Evolutionary conservation across 306 rosid species (phyloP).

Genomic region (Rubus idaeus): DNA sequence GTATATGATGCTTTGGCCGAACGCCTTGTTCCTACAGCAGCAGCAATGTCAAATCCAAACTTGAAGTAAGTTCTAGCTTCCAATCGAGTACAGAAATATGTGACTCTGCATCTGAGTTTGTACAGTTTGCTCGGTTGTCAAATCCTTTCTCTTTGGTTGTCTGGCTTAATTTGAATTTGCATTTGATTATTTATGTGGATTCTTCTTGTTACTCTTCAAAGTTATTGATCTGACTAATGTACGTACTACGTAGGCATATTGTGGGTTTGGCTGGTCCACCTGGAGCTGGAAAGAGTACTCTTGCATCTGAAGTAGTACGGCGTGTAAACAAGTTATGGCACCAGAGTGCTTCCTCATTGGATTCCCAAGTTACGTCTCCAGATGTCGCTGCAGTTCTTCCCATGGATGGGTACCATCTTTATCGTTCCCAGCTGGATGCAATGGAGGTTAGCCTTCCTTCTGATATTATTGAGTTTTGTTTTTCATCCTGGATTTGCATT

Average conservation of each 20-base stretch:
- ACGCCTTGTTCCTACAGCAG: slow-evolving; percentile 54
- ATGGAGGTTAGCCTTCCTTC: slow-evolving; percentile 66
- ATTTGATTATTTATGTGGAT: slow-evolving; percentile 1
- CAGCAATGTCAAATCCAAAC: slow-evolving; percentile 48
- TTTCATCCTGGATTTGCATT: slow-evolving; percentile 19
- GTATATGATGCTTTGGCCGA: slow-evolving; percentile 71
- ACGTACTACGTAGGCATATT: slow-evolving; percentile 45
- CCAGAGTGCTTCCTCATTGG: slow-evolving; percentile 54
- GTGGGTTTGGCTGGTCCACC: slow-evolving; percentile 98
- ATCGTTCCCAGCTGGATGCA: slow-evolving; percentile 82
- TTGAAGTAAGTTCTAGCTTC: slow-evolving; percentile 53
- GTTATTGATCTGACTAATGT: slow-evolving; percentile 17
- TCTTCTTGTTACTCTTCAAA: slow-evolving; percentile 22
- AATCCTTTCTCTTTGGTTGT: background rate
- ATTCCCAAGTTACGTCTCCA: slow-evolving; percentile 56
- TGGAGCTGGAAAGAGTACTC: slow-evolving; percentile 88
- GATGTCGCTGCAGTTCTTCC: slow-evolving; percentile 73
- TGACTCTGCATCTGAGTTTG: slow-evolving; percentile 15
- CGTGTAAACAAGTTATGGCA: slow-evolving; percentile 76
- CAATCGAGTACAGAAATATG: slow-evolving; percentile 5
- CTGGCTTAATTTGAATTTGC: background rate
- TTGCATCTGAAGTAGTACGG: slow-evolving; percentile 65
- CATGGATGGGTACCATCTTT: slow-evolving; percentile 95
- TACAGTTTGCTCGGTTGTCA: background rate
- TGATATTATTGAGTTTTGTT: slow-evolving; percentile 16